Conservation (phyloP, 1,284 basidiomycete genomes). For the Volvariella volvacea region DNA sequence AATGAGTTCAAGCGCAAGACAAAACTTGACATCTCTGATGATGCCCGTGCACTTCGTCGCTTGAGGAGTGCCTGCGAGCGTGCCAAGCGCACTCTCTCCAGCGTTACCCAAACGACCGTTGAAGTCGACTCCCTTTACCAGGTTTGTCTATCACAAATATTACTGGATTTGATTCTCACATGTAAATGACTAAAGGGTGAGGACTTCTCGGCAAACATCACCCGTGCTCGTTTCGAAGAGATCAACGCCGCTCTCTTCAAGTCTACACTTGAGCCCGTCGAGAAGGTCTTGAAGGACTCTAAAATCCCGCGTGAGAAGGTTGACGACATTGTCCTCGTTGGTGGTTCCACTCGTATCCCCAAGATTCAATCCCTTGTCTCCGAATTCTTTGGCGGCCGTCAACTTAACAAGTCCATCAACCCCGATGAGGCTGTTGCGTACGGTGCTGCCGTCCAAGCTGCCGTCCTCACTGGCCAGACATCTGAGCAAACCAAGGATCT, state of each 20-base stretch:
- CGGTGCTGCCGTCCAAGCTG: slow-evolving; percentile 96
- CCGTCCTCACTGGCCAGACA: slow-evolving; percentile 92
- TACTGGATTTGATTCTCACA: neutral
- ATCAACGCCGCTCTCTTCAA: slow-evolving; percentile 95
- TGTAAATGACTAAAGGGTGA: slow-evolving; percentile 47
- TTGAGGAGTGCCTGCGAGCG: slow-evolving; percentile 97
- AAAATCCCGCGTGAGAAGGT: slow-evolving; percentile 98
- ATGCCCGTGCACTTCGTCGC: slow-evolving; percentile 93
- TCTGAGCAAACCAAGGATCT: slow-evolving; percentile 95
- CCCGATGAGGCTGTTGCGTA: slow-evolving; percentile 94
- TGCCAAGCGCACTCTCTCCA: slow-evolving; percentile 98
- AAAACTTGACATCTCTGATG: slow-evolving; percentile 93
- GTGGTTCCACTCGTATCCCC: slow-evolving; percentile 99
- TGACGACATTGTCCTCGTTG: slow-evolving; percentile 98
- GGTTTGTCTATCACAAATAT: slow-evolving; percentile 35
- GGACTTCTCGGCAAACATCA: slow-evolving; percentile 95
- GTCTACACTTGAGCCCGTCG: slow-evolving; percentile 96
- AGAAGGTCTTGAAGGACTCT: slow-evolving; percentile 98
- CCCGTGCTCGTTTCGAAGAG: slow-evolving; percentile 99
- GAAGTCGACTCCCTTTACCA: slow-evolving; percentile 99
- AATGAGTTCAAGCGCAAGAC: slow-evolving; percentile 99
- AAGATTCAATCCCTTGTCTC: slow-evolving; percentile 98
- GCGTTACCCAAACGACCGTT: slow-evolving; percentile 96
- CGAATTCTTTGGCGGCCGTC: slow-evolving; percentile 95
- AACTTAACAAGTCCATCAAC: slow-evolving; percentile 98